Base-by-base conservation (phyloP, 1,284 basidiomycete genomes). In the Vanrija humicola region DNA sequence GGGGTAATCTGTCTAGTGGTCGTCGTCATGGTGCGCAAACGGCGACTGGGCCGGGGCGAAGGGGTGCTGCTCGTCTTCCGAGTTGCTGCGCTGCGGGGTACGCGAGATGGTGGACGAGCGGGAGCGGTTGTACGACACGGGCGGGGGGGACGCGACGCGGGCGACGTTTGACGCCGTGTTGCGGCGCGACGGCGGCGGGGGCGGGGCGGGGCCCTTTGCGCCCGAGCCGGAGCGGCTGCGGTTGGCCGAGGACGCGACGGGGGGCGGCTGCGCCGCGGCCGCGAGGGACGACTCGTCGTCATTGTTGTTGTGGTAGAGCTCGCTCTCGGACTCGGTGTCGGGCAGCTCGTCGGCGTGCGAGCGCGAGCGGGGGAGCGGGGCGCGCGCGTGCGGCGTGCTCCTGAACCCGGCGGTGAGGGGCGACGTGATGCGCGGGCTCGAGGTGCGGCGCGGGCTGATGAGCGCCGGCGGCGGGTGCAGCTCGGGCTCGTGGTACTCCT, bases 131-230 rank as follows among this genome's bases (percentile, higher is more conserved):
- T 26, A 48, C 46, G 25, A 12, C 18, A 26, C 26, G 14, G 15
- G n/a, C 6, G 19, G n/a, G 25, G 25, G 29, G 26, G 43, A 38
- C 12, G 42, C 28, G 23, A 25, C 15, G 38, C 19, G 8, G 3
- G 26, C 12, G 19, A 43, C 8, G 14, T 51, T 58, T 25, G 63
- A 65, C 15, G 63, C 64, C 34, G 56, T 58, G 18, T 60, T 66
- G 14, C 77, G 68, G 18, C 77, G 70, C 10, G 76, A 77, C 6
- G 77, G 77, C 0, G 79, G 81, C 0, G 81, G 80, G 0, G 80
- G 81, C 1, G 79, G 78, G 3, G 77, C 70, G 10, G 66, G 55
- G 56, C 78, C 79, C 78, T 78, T 51, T 77, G 78, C 4, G 76
- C 79, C 6, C 76, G 54, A 56, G 29, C 76, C 0, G 72, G 78